A percentile compares a stretch with the other conserved stretches of the same genome.
These are phyloP conservation scores for Echria macrotheca DNA, from an alignment of 495 filamentous ascomycete genomes.

Conservation along the genomic window DNA sequence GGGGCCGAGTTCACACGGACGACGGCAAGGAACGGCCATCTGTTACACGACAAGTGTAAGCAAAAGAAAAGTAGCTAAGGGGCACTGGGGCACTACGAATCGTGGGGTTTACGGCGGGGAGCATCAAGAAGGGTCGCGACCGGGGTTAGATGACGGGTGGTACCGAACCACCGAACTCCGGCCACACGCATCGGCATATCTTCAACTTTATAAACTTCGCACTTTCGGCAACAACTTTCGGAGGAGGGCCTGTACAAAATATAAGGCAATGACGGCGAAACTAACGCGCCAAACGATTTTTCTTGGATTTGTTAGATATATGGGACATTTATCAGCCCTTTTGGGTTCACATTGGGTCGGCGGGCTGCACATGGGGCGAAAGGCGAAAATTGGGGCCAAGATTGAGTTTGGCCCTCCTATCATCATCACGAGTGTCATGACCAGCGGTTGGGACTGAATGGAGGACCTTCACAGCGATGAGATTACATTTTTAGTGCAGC, in stretches of 20 bases:
- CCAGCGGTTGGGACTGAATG: not conserved
- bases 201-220: slow-evolving; percentile 2
- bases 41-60: slow-evolving; percentile 89
- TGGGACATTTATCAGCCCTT: too few relatives aligned
- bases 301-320: too few relatives aligned
- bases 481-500: too few relatives aligned
- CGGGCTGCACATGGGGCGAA: not conserved
- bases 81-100: too few relatives aligned
- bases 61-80: slow-evolving; percentile 38
- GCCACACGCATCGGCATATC: slow-evolving; percentile 1
- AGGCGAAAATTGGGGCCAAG: too few relatives aligned
- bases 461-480: too few relatives aligned
- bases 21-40: slow-evolving; percentile 83
- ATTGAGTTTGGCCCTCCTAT: not conserved
- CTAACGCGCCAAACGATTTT: too few relatives aligned
- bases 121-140: too few relatives aligned
- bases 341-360: not conserved
- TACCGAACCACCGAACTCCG: too few relatives aligned
- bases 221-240: not conserved
- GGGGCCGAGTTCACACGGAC: slow-evolving; percentile 89
- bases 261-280: too few relatives aligned
- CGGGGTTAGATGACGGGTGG: too few relatives aligned
- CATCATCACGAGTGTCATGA: slow-evolving; percentile 5
- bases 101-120: not conserved
- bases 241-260: slow-evolving; percentile 1